Evolutionary conservation across 495 filamentous ascomycete genomes (phyloP).

Genomic region (Aspergillus leporis): DNA sequence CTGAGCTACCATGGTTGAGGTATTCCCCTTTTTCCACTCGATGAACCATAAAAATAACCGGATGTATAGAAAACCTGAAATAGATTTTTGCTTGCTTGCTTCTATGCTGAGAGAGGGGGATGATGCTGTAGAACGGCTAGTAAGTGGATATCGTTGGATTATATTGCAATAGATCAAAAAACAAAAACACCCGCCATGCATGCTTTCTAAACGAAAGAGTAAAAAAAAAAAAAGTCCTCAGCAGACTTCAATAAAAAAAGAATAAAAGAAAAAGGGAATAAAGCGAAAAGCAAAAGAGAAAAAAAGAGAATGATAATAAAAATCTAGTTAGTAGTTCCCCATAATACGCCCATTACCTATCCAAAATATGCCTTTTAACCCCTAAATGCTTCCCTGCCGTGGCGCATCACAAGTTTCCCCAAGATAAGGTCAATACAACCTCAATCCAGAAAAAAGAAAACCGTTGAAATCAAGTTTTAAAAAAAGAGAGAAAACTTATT

Average conservation of each 20-base stretch:
- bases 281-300: constrained; percentile 1
- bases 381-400: constrained; percentile 3
- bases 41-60: neutral
- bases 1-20: too few relatives aligned
- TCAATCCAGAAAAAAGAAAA: too few relatives aligned
- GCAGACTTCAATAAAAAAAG: neutral
- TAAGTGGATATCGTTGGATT: constrained; percentile 8
- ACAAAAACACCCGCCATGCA: constrained; percentile 17
- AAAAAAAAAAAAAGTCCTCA: neutral
- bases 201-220: constrained; percentile 4
- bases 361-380: constrained; percentile 13
- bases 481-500: constrained; percentile 4
- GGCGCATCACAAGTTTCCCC: neutral
- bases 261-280: neutral
- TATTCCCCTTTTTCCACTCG: too few relatives aligned
- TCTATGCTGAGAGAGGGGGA: neutral
- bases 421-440: neutral
- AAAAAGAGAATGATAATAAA: neutral
- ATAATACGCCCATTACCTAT: constrained; percentile 7
- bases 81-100: neutral
- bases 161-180: constrained; percentile 8
- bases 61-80: neutral
- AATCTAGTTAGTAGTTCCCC: constrained; percentile 1
- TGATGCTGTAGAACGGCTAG: neutral
- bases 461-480: too few relatives aligned